These are phyloP conservation scores for Bruguiera parviflora DNA, from an alignment of 345 rosid genomes.

Conservation along the genomic window DNA sequence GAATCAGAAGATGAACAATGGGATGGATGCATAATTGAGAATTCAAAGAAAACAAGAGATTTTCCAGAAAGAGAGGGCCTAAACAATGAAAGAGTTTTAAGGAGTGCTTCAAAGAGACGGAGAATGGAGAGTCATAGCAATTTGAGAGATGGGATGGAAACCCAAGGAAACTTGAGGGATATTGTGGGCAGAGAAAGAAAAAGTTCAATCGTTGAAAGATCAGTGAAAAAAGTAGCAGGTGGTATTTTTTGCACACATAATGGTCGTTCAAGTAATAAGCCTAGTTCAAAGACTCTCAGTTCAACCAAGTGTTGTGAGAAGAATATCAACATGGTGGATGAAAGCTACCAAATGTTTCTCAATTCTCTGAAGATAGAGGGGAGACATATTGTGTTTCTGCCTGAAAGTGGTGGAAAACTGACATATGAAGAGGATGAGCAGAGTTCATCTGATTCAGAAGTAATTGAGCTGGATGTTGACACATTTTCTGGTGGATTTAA, in stretches of 20 bases:
- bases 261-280: conserved; percentile 1
- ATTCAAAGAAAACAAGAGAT: background rate
- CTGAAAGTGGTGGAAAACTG: conserved; percentile 27
- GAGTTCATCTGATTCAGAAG: conserved; percentile 47
- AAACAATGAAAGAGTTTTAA: background rate
- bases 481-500: conserved; percentile 29
- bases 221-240: conserved; percentile 13
- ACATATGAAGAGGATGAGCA: conserved; percentile 30
- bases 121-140: background rate
- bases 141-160: background rate
- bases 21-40: conserved; percentile 3
- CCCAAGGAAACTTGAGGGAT: background rate
- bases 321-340: conserved; percentile 22
- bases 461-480: conserved; percentile 34
- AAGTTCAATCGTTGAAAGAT: conserved; percentile 18
- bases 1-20: conserved; percentile 4
- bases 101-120: conserved; percentile 1
- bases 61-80: background rate
- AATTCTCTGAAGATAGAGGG: conserved; percentile 19
- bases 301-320: conserved; percentile 9
- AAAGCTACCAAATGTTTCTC: conserved; percentile 21
- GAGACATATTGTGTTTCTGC: background rate
- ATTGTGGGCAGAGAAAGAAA: conserved; percentile 9
- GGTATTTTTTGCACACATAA: conserved; percentile 10
- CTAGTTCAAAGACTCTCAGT: background rate